Base-by-base conservation (phyloP, 2,329 filamentous ascomycete species). In the Fusarium ambrosium region DNA sequence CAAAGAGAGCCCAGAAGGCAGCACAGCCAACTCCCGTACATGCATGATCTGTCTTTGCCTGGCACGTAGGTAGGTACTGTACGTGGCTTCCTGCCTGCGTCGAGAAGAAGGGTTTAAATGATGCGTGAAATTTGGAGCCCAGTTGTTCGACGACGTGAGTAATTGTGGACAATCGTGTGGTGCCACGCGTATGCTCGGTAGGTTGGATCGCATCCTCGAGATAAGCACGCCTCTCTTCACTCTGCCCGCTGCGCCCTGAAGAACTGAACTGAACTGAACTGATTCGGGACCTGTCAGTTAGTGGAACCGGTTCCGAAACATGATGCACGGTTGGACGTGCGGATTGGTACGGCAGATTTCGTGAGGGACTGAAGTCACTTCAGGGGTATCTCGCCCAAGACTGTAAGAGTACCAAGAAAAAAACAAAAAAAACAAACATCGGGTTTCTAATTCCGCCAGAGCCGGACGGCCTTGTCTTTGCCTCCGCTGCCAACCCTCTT, bases 401-500 rank as follows among this genome's bases (percentile, higher is more conserved):
- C 55, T 45, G 63, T 69, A 61, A 14, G 41, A 65, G 75, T 56
- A n/a, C 24, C n/a, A 62, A 29, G 27, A 11, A 55, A 74, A 71
- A 63, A 71, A 68, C 27, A 27, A 69, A 64, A 56, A 41, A 20
- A 64, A 58, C 48, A 41, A 58, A 67, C 61, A 61, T 74, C 60
- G 37, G 69, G 45, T 22, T 62, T 73, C 70, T 84, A 93, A 80
- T 92, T 90, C 76, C 89, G 87, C 91, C 91, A 93, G 48, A 92
- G 82, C 75, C 91, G 86, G 22, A 93, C 90, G 3, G 91, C 91
- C 82, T 97, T 98, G 83, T 99, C 97, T 81, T 96, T 96, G 11
- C 97, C 97, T 64, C 95, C 97, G 82, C 95, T 98, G 20, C 92
- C 95, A 18, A 98, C 95, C 77, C 92, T 92, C 77, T 94, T 90